Conservation (phyloP, 148 eudicot genomes). For the Chenopodium suecicum region DNA sequence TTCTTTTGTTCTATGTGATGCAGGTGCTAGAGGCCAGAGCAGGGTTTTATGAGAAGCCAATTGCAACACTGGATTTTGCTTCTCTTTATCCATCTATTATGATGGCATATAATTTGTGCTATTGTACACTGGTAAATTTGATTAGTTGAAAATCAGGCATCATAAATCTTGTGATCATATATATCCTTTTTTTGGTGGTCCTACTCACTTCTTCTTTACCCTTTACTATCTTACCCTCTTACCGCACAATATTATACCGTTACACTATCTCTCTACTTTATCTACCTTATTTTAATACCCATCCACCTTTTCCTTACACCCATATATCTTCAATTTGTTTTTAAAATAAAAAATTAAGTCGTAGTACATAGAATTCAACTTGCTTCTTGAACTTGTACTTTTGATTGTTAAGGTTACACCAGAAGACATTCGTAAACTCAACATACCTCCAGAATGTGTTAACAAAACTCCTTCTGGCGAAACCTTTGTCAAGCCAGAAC, state of each 20-base stretch:
- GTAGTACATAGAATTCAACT: background rate
- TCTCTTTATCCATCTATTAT: conserved; percentile 97
- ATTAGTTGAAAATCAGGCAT: conserved; percentile 6
- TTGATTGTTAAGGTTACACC: conserved; percentile 69
- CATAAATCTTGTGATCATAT: background rate
- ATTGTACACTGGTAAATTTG: conserved; percentile 80
- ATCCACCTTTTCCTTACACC: too few species aligned
- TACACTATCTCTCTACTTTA: too few species aligned
- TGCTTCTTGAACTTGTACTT: conserved; percentile 6
- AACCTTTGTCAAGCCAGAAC: conserved; percentile 82
- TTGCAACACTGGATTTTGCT: conserved; percentile 98
- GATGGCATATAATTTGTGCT: conserved; percentile 99
- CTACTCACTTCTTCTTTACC: too few species aligned
- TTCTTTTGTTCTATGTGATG: conserved; percentile 20
- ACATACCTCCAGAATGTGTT: conserved; percentile 80
- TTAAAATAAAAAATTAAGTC: too few species aligned
- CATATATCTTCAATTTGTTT: too few species aligned
- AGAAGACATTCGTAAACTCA: conserved; percentile 75
- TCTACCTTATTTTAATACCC: too few species aligned
- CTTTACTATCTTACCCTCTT: too few species aligned
- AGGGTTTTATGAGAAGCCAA: conserved; percentile 95
- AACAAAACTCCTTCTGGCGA: conserved; percentile 98
- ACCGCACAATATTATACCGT: too few species aligned
- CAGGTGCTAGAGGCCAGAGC: conserved; percentile 96
- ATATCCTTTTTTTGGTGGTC: background rate